Evolutionary conservation across 2,329 filamentous ascomycete species (phyloP), one percentile per base, ranked within the genome.

Genomic region (Aplosporella prunicola): DNA sequence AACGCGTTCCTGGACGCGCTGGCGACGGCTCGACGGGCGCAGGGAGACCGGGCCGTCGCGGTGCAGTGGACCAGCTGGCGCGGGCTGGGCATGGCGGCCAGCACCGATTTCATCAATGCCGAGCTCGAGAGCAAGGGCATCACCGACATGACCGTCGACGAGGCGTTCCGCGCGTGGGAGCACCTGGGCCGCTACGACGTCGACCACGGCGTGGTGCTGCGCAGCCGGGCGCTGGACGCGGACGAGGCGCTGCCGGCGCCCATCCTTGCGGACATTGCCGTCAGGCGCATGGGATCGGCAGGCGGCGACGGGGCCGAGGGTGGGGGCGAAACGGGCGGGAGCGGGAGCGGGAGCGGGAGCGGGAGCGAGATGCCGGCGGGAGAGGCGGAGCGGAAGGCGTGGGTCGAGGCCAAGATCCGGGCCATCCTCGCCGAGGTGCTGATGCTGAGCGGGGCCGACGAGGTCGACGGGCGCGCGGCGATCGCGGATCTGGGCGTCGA

Each of bases 11-110:
- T 49, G 4, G 40, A 43, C 17, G 30, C 43, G 5, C 30, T 55
- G 16, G 42, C 38, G 2, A 26, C 35, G n/a, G 41, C 47, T 15
- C 36, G 52, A 1, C 50, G 60, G 2, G 20, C 15, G 2, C 47
- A 44, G n/a, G 63, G 63, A 4, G 62, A 66, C 43, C 64, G 65
- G 32, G 32, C 60, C 2, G 44, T 65, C 13, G 55, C 62, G 0
- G 53, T 69, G 33, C 59, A 63, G 38, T 68, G 58, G 58, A 67
- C 62, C 3, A 50, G 47, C 3, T 68, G 65, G 66, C 51, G 54
- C 1, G 58, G 56, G 0, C 40, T 65, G 20, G 64, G 64, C 3
- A 54, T 68, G 51, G 59, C 54, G 0, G 50, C 51, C 9, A 47
- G 50, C 33, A 55, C 57, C 0, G 58, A 60, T 7, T 62, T 62